Conservation (phyloP, 225 moss, liverwort and hornwort genomes). For the Physcomitrellopsis africana region DNA sequence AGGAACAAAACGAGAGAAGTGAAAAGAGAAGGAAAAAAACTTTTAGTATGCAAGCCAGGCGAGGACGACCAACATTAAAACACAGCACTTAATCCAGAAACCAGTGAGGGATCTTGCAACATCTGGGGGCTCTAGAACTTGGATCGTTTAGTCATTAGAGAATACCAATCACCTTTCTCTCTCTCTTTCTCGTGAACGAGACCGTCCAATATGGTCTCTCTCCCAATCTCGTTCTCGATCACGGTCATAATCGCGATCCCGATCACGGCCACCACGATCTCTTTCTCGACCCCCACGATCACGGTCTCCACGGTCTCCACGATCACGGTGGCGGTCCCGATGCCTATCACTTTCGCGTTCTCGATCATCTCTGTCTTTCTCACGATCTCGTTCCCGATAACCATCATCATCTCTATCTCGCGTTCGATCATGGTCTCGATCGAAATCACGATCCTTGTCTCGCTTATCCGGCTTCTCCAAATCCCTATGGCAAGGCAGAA, state of each 20-base stretch:
- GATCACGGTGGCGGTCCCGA: slow-evolving; percentile 66
- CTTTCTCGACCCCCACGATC: slow-evolving; percentile 40
- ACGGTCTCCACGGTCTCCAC: slow-evolving; percentile 42
- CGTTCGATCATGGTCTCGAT: slow-evolving; percentile 78
- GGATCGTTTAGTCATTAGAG: not conserved
- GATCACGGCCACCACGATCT: slow-evolving; percentile 50
- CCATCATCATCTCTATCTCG: slow-evolving; percentile 69
- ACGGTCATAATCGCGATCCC: slow-evolving; percentile 51
- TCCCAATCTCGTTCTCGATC: slow-evolving; percentile 85
- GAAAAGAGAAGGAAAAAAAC: not conserved
- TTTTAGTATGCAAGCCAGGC: not conserved
- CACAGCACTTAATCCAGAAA: not conserved
- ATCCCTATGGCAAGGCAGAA: slow-evolving; percentile 53
- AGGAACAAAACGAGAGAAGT: no score
- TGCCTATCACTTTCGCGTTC: slow-evolving; percentile 49
- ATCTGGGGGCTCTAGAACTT: not conserved
- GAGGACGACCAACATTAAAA: not conserved
- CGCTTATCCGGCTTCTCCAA: slow-evolving; percentile 76
- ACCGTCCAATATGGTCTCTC: slow-evolving; percentile 75
- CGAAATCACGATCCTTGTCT: slow-evolving; percentile 85
- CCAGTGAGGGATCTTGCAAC: not conserved
- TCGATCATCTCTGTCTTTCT: slow-evolving; percentile 54
- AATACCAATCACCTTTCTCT: slow-evolving; percentile 41
- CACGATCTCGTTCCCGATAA: slow-evolving; percentile 84
- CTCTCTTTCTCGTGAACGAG: slow-evolving; percentile 75